Evolutionary conservation across 306 rosid genomes (phyloP).

Genomic region (Quercus engelmannii): DNA sequence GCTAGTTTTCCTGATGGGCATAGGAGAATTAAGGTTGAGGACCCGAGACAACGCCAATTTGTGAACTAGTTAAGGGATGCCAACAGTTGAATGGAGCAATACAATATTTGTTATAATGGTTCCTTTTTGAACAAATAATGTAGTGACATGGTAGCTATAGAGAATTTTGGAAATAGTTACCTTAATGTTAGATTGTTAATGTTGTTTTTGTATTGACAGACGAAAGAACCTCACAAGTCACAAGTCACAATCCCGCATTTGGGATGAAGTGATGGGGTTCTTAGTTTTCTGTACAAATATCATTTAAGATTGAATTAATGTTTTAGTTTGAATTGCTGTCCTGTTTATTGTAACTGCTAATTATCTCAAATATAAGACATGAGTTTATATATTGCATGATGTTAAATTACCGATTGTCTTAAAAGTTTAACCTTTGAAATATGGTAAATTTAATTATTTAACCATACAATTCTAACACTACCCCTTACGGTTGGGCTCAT

Average conservation of each 20-base stretch:
- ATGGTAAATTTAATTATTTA: no score
- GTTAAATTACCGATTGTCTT: no score
- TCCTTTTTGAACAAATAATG: neutral
- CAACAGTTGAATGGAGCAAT: neutral
- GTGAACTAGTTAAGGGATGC: neutral
- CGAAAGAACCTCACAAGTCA: neutral
- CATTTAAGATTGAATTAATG: no score
- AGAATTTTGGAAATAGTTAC: neutral
- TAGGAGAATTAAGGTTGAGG: conserved; percentile 56
- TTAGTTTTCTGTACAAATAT: neutral
- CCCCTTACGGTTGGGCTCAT: no score
- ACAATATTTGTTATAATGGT: neutral
- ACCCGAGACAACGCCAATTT: conserved; percentile 49
- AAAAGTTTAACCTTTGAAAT: no score
- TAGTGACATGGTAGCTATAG: neutral
- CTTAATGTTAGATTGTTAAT: neutral
- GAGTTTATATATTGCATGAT: no score
- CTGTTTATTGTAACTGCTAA: no score
- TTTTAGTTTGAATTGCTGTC: no score
- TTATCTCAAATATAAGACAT: no score
- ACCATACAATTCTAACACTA: no score
- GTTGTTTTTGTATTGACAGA: neutral
- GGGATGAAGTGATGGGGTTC: neutral
- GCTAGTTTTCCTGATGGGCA: conserved; percentile 41
- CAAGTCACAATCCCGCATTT: neutral